Evolutionary conservation across 2,329 filamentous ascomycete genomes (phyloP).

Genomic region (Cladobotryum mycophilum): DNA sequence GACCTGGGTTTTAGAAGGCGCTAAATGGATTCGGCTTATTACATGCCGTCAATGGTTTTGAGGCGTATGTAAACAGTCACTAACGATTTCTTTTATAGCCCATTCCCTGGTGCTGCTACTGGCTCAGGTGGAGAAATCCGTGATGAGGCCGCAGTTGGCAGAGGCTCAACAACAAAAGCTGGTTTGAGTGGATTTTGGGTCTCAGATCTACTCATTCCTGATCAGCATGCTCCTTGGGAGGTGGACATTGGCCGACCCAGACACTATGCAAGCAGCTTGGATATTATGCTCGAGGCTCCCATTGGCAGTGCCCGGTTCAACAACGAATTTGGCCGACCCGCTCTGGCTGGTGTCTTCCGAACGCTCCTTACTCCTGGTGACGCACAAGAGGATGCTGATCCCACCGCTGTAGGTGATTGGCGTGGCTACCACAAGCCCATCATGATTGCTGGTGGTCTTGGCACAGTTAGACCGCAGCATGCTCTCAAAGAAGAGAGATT

Average conservation of each 20-base stretch:
- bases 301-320: constrained; percentile 95
- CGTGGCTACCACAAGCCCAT: constrained; percentile 97
- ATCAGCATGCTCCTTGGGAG: constrained; percentile 80
- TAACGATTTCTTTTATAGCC: constrained; percentile 26
- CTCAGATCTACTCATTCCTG: constrained; percentile 87
- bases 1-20: not conserved
- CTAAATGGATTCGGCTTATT: not conserved
- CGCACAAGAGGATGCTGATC: constrained; percentile 20
- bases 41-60: not conserved
- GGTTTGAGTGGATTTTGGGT: constrained; percentile 92
- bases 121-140: constrained; percentile 93
- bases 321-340: constrained; percentile 93
- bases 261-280: constrained; percentile 88
- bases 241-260: constrained; percentile 80
- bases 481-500: constrained; percentile 76
- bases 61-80: not conserved
- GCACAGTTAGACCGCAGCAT: constrained; percentile 84
- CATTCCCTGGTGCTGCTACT: constrained; percentile 86
- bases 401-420: constrained; percentile 43
- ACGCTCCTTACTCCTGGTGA: constrained; percentile 61
- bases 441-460: constrained; percentile 94
- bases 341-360: constrained; percentile 82
- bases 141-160: constrained; percentile 89
- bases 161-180: constrained; percentile 88
- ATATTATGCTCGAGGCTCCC: constrained; percentile 96